Evolutionary conservation across 371 early-diverging fungal genomes (phyloP), one percentile per base, ranked within the genome.

Genomic region (Mortierella sp.): DNA sequence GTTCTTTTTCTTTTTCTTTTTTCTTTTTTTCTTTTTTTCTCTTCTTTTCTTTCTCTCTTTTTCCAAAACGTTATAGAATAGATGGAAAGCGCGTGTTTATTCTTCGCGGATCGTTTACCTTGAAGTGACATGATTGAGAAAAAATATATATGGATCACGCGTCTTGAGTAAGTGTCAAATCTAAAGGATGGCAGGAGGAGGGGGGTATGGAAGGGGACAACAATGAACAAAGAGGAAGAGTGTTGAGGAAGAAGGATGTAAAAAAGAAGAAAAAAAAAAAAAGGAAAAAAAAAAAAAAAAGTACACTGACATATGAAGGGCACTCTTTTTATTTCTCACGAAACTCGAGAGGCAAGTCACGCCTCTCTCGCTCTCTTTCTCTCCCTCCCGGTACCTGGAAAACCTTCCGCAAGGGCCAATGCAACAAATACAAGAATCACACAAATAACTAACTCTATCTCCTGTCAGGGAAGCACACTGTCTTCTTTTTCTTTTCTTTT

Each of bases 51-150:
- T n/a, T n/a, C n/a, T n/a, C n/a, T n/a, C n/a, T n/a, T n/a, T n/a
- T n/a, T n/a, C n/a, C n/a, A n/a, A n/a, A n/a, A n/a, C n/a, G n/a
- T n/a, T n/a, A n/a, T n/a, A n/a, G n/a, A n/a, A n/a, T n/a, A n/a
- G n/a, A n/a, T n/a, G n/a, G n/a, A n/a, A n/a, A n/a, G n/a, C n/a
- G n/a, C n/a, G n/a, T n/a, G n/a, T n/a, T n/a, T n/a, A n/a, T n/a
- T n/a, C 37, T 37, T 9, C 37, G 23, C 0, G 26, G 7, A 21
- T 26, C 26, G 5, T 15, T 4, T 72, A 72, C 73, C 73, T 72
- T 62, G 73, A 72, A 72, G 73, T 52, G 73, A 72, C 73, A 72
- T 72, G 60, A 11, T 28, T 57, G 21, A 23, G 2, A 12, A 26
- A 37, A 37, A 3, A 37, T 5, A 37, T 5, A 37, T 5, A 37